phyloP scores from a whole-genome alignment of 2,329 filamentous ascomycete species.

The Xylaria sp. region DNA sequence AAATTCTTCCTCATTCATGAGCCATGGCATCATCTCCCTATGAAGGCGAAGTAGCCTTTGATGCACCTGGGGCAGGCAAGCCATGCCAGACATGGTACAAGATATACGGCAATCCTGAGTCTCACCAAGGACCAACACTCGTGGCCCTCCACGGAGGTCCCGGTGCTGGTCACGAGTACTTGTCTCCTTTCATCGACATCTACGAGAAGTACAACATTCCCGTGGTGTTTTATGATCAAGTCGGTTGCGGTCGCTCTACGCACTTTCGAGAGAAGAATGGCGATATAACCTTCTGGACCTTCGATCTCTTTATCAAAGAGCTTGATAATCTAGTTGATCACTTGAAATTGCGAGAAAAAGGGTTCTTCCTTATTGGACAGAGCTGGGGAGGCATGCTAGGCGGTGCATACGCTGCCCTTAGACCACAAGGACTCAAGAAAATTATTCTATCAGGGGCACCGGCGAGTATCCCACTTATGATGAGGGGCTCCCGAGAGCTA shows the following conservation, averaged over 20 bases:
- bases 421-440: conserved; percentile 8
- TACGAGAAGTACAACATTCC: conserved; percentile 51
- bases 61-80: background rate
- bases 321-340: conserved; percentile 5
- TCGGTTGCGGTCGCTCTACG: conserved; percentile 19
- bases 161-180: conserved; percentile 65
- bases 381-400: conserved; percentile 23
- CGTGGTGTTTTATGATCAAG: conserved; percentile 44
- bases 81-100: background rate
- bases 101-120: conserved; percentile 11
- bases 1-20: background rate
- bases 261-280: conserved; percentile 13
- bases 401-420: conserved; percentile 12
- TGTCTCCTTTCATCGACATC: conserved; percentile 70
- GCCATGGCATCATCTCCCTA: conserved; percentile 1
- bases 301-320: conserved; percentile 1
- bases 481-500: background rate
- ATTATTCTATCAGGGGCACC: conserved; percentile 13
- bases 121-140: conserved; percentile 51
- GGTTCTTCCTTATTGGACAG: conserved; percentile 9
- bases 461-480: conserved; percentile 19
- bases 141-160: conserved; percentile 36
- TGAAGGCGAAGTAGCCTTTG: background rate
- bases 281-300: background rate
- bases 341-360: background rate